Conservation (phyloP, 2,329 filamentous ascomycete species). For the Tolypocladium guangdongense region DNA sequence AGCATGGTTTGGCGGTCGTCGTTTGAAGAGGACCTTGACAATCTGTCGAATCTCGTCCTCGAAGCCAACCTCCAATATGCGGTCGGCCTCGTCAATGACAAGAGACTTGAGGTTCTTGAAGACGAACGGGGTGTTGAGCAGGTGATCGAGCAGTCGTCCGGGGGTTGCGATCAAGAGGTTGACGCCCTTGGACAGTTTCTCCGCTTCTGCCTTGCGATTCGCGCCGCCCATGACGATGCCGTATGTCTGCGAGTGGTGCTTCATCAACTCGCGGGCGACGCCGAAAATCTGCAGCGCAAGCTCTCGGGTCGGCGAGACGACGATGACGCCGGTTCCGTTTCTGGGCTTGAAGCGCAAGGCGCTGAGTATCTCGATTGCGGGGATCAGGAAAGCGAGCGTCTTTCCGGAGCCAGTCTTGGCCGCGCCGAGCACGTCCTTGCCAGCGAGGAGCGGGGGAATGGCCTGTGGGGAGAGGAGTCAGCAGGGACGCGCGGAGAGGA, state of each 20-base stretch:
- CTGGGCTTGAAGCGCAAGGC: constrained; percentile 88
- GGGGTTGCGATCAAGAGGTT: constrained; percentile 93
- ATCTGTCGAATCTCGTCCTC: constrained; percentile 98
- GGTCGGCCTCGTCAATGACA: constrained; percentile 93
- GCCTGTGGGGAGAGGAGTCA: constrained; percentile 25
- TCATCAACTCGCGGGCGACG: constrained; percentile 87
- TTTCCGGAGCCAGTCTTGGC: constrained; percentile 96
- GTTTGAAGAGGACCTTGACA: constrained; percentile 82
- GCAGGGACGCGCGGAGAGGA: background rate
- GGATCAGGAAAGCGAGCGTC: constrained; percentile 88
- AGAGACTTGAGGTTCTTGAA: constrained; percentile 91
- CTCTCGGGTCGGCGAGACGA: constrained; percentile 89
- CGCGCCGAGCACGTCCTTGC: constrained; percentile 84
- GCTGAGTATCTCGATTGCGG: constrained; percentile 85
- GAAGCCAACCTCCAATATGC: constrained; percentile 94
- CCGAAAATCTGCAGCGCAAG: constrained; percentile 93
- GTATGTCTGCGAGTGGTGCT: constrained; percentile 85
- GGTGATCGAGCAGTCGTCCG: constrained; percentile 82
- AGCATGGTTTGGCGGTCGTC: constrained; percentile 89
- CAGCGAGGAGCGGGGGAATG: constrained; percentile 80
- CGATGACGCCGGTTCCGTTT: constrained; percentile 85
- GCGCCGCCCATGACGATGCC: constrained; percentile 95
- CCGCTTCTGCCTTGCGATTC: constrained; percentile 79
- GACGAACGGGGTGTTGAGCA: constrained; percentile 83
- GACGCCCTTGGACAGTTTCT: constrained; percentile 89